Percentiles rank a stretch among this genome's conserved stretches.
phyloP scores from a whole-genome alignment of 2,329 filamentous ascomycete genomes.

The Pseudogymnoascus pannorum region DNA sequence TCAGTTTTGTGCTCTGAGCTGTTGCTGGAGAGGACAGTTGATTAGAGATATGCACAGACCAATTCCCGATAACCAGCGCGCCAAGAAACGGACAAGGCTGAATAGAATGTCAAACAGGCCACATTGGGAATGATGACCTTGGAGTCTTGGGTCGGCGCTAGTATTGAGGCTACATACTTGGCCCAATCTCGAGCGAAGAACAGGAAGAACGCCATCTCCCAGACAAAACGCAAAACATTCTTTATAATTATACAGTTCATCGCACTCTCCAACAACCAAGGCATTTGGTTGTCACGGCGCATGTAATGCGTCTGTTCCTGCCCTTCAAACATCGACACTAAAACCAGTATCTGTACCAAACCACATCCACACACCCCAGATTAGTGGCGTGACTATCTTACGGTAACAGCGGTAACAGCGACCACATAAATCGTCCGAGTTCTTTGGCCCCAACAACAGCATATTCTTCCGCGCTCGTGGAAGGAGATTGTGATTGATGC shows the following conservation, averaged over 20 bases:
- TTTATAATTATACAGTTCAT: background rate
- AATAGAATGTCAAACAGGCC: background rate
- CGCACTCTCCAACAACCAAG: background rate
- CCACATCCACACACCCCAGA: background rate
- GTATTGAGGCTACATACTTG: constrained; percentile 5
- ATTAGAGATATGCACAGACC: constrained; percentile 3
- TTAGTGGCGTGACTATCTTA: background rate
- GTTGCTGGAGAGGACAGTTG: background rate
- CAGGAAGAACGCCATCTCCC: background rate
- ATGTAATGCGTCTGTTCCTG: background rate
- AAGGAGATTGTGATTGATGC: background rate
- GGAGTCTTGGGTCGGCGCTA: constrained; percentile 7
- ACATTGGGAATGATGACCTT: constrained; percentile 5
- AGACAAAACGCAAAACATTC: background rate
- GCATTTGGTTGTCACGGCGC: background rate
- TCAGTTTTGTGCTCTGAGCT: background rate
- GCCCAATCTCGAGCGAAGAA: constrained; percentile 6
- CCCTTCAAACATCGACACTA: background rate
- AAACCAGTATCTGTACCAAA: background rate
- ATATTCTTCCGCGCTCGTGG: background rate
- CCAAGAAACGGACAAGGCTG: constrained; percentile 1
- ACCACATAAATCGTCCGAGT: constrained; percentile 1
- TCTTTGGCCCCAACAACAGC: background rate
- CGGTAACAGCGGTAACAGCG: background rate
- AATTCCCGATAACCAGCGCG: constrained; percentile 1